Evolutionary conservation across 2,329 filamentous ascomycete species (phyloP).

Genomic region (Diatrype stigma): DNA sequence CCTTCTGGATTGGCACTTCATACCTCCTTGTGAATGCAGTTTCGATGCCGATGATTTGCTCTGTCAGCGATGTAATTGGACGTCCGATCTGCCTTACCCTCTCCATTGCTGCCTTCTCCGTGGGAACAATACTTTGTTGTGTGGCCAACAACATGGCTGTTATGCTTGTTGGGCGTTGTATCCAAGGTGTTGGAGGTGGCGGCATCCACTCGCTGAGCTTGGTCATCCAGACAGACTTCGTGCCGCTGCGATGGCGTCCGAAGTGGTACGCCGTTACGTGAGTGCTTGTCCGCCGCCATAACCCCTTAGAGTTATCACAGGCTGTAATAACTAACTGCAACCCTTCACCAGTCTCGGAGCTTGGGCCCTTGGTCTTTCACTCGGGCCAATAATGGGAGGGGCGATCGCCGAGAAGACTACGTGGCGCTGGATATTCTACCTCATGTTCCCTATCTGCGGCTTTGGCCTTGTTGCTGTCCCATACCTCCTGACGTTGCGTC

Average conservation of each 20-base stretch:
- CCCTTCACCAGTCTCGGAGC: conserved; percentile 23
- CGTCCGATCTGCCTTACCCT: conserved; percentile 30
- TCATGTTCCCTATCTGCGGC: conserved; percentile 41
- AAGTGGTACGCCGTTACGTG: conserved; percentile 36
- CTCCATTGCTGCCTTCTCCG: conserved; percentile 36
- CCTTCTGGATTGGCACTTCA: conserved; percentile 27
- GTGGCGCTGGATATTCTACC: conserved; percentile 47
- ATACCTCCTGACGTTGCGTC: conserved; percentile 37
- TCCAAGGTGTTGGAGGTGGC: conserved; percentile 38
- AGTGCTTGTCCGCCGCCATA: conserved; percentile 9
- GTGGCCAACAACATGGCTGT: conserved; percentile 27
- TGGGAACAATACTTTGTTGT: conserved; percentile 38
- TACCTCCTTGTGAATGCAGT: conserved; percentile 27
- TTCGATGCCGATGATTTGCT: conserved; percentile 25
- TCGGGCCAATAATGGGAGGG: conserved; percentile 37
- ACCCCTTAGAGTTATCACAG: background rate
- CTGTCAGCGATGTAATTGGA: conserved; percentile 32
- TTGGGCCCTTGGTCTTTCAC: conserved; percentile 36
- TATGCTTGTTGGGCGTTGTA: conserved; percentile 33
- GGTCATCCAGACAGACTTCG: conserved; percentile 39
- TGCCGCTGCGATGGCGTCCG: conserved; percentile 36
- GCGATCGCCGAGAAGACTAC: conserved; percentile 30
- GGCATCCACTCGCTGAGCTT: conserved; percentile 37
- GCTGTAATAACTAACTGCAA: conserved; percentile 2
- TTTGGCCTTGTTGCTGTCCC: conserved; percentile 35